Conservation (phyloP, 257 asterid species). For the Primulina eburnea region DNA sequence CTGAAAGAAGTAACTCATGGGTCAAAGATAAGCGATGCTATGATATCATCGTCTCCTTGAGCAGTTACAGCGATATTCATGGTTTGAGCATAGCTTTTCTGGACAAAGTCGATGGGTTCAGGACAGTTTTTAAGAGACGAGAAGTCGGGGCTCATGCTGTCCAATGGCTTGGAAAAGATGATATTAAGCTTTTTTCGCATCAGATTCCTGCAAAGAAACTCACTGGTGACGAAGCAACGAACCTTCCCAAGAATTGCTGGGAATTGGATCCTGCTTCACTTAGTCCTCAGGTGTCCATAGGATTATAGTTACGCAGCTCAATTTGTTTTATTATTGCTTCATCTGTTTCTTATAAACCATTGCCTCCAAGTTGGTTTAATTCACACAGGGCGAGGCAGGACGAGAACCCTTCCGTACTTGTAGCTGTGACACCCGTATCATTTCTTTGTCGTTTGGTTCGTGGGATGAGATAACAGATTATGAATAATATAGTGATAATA, state of each 20-base stretch:
- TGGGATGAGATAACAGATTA: too few species aligned
- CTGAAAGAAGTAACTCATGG: constrained; percentile 27
- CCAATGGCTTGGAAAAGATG: constrained; percentile 40
- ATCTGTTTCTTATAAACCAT: background rate
- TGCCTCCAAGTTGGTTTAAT: too few species aligned
- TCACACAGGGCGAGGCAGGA: too few species aligned
- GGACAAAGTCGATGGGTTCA: constrained; percentile 66
- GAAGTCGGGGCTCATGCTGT: constrained; percentile 64
- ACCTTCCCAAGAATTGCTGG: constrained; percentile 81
- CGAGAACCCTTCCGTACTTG: too few species aligned
- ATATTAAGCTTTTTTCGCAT: constrained; percentile 59
- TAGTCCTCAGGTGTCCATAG: constrained; percentile 37
- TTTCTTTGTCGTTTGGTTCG: too few species aligned
- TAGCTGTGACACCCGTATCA: too few species aligned
- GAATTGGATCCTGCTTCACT: constrained; percentile 81
- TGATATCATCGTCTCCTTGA: constrained; percentile 54
- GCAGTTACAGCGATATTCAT: constrained; percentile 54
- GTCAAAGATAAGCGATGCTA: constrained; percentile 33
- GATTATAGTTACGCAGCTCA: background rate
- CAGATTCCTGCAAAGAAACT: constrained; percentile 81
- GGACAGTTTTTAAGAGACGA: constrained; percentile 66
- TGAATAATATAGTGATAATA: too few species aligned
- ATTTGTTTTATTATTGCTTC: background rate
- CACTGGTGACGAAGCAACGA: constrained; percentile 57
- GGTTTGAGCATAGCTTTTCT: constrained; percentile 77